A percentile compares a stretch with the other conserved stretches of the same genome.
These are phyloP conservation scores for Hyphodiscus sp. DNA, from an alignment of 2,329 filamentous ascomycete species.

Conservation along the genomic window DNA sequence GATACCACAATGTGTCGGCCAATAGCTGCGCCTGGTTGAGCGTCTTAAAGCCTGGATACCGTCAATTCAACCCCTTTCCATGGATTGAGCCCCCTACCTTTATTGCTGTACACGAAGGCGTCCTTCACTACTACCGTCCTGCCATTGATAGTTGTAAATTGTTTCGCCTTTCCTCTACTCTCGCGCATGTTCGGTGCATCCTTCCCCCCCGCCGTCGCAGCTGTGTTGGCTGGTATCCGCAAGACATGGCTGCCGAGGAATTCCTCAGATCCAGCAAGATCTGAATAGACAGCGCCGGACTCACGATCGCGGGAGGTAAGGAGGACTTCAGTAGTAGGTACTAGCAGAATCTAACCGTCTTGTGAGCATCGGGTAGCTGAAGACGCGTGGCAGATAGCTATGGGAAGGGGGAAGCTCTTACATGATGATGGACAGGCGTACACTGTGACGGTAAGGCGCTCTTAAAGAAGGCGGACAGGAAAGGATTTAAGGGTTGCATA, in stretches of 20 bases:
- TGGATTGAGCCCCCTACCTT: slow-evolving; percentile 52
- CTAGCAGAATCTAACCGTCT: slow-evolving; percentile 65
- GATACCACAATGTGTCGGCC: slow-evolving; percentile 79
- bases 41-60: slow-evolving; percentile 72
- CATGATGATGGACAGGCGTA: slow-evolving; percentile 81
- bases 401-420: slow-evolving; percentile 33
- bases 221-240: slow-evolving; percentile 60
- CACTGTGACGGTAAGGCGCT: slow-evolving; percentile 90
- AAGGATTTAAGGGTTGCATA: slow-evolving; percentile 99
- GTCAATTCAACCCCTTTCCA: slow-evolving; percentile 11
- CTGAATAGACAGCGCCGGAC: slow-evolving; percentile 66
- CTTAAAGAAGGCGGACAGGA: slow-evolving; percentile 97
- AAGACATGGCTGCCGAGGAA: slow-evolving; percentile 96
- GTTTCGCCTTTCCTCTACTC: slow-evolving; percentile 85
- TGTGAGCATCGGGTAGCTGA: slow-evolving; percentile 10
- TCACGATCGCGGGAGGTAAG: slow-evolving; percentile 84
- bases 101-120: slow-evolving; percentile 87
- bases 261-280: slow-evolving; percentile 83
- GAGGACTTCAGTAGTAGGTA: slow-evolving; percentile 88
- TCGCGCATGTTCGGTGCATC: slow-evolving; percentile 68
- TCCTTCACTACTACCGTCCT: slow-evolving; percentile 94
- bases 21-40: slow-evolving; percentile 85
- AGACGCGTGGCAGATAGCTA: neutral
- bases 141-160: slow-evolving; percentile 88
- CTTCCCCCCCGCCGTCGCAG: slow-evolving; percentile 45